Conservation (phyloP, 805 yeast genomes). For the Ogataea pini region DNA sequence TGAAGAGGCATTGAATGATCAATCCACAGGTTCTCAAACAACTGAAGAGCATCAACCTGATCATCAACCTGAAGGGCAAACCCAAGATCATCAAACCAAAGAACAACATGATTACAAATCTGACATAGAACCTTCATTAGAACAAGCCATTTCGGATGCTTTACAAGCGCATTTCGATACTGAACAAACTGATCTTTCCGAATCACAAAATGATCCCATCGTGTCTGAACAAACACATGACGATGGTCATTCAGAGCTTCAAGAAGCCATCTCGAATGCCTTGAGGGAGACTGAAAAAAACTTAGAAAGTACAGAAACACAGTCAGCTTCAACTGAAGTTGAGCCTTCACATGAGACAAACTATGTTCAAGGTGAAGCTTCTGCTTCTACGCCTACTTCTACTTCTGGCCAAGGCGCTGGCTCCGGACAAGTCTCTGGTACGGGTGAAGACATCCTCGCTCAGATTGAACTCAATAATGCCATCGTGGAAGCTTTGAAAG, state of each 20-base stretch:
- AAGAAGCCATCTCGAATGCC: constrained; percentile 22
- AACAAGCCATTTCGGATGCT: constrained; percentile 30
- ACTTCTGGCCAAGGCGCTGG: too few relatives aligned
- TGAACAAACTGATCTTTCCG: not conserved
- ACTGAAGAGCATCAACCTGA: not conserved
- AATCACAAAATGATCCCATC: too few relatives aligned
- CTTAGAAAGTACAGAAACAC: not conserved
- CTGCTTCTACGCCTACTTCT: too few relatives aligned
- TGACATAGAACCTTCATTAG: constrained; percentile 13
- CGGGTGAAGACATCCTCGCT: constrained; percentile 18
- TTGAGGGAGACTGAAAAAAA: constrained; percentile 15
- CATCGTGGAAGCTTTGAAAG: constrained; percentile 29
- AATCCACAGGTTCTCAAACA: not conserved
- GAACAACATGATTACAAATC: constrained; percentile 5
- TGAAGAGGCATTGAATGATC: constrained; percentile 17
- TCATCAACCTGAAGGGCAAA: not conserved
- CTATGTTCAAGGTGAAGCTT: too few relatives aligned
- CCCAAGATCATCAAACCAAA: not conserved
- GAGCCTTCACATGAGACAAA: constrained; percentile 17
- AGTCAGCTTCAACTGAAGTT: not conserved
- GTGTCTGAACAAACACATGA: not conserved
- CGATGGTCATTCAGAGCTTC: constrained; percentile 13
- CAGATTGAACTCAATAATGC: constrained; percentile 29
- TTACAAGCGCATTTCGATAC: constrained; percentile 21
- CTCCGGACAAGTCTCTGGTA: too few relatives aligned